Conservation (phyloP, 441 rosid genomes). For the Mallotus repandus region DNA sequence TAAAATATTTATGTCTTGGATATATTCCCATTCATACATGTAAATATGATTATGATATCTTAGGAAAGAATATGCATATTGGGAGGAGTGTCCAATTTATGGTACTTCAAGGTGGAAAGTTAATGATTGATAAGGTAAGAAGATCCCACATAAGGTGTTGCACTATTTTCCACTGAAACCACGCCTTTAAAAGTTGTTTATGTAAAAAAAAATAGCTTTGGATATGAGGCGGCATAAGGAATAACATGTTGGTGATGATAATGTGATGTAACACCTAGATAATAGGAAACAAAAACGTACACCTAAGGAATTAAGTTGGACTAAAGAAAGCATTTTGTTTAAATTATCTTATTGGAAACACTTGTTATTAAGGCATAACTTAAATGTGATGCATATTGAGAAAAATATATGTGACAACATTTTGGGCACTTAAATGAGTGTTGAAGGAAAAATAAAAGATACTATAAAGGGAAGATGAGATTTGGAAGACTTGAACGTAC, state of each 20-base stretch:
- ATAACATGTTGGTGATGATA: background rate
- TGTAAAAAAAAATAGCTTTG: background rate
- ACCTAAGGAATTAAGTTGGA: too few relatives aligned
- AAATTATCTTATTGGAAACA: too few relatives aligned
- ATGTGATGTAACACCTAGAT: background rate
- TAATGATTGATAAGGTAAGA: background rate
- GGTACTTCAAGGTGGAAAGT: slow-evolving; percentile 9
- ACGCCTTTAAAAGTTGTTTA: background rate
- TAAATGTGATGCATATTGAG: too few relatives aligned
- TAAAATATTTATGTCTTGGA: background rate
- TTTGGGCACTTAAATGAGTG: too few relatives aligned
- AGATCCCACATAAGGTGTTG: background rate
- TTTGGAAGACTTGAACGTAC: too few relatives aligned
- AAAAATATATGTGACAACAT: too few relatives aligned
- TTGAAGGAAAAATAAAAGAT: too few relatives aligned
- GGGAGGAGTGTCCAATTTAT: background rate
- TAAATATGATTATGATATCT: background rate
- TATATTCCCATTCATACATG: slow-evolving; percentile 2
- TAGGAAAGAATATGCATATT: background rate
- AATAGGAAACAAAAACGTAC: too few relatives aligned
- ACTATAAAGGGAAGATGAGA: too few relatives aligned
- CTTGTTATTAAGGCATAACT: too few relatives aligned
- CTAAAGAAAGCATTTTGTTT: too few relatives aligned
- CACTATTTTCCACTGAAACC: background rate
- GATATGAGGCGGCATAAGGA: slow-evolving; percentile 15